phyloP scores from a whole-genome alignment of 2,329 filamentous ascomycete species.

The Paecilomyces formosus region DNA sequence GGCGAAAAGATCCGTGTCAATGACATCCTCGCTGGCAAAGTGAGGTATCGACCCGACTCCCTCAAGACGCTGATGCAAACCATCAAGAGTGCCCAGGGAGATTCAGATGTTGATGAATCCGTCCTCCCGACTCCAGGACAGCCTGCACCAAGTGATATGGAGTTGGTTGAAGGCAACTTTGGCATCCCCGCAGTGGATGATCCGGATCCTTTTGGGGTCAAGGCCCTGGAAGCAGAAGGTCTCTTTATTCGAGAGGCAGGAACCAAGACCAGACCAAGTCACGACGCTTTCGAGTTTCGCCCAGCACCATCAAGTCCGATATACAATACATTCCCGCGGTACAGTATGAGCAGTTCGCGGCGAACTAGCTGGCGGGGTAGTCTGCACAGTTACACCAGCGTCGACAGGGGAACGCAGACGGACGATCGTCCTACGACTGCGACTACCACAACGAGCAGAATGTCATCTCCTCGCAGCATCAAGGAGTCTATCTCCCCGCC shows the following conservation, averaged over 20 bases:
- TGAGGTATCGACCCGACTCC: conserved; percentile 49
- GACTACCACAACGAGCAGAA: conserved; percentile 24
- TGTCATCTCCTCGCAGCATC: conserved; percentile 23
- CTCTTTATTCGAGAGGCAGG: conserved; percentile 89
- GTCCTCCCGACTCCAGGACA: conserved; percentile 60
- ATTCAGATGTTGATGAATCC: conserved; percentile 62
- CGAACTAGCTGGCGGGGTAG: conserved; percentile 61
- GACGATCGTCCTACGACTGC: conserved; percentile 41
- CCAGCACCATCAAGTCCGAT: conserved; percentile 67
- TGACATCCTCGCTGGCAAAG: conserved; percentile 58
- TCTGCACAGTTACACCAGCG: conserved; percentile 48
- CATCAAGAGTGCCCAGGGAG: conserved; percentile 79
- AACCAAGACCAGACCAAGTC: conserved; percentile 62
- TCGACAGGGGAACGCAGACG: conserved; percentile 62
- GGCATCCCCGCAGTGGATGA: conserved; percentile 73
- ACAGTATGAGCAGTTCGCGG: conserved; percentile 60
- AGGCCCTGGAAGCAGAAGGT: conserved; percentile 76
- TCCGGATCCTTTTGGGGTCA: conserved; percentile 84
- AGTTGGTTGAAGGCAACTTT: conserved; percentile 55
- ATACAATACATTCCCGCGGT: conserved; percentile 51
- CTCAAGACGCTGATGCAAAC: conserved; percentile 65
- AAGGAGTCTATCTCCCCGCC: conserved; percentile 14
- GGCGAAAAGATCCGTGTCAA: conserved; percentile 55
- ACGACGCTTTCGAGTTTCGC: conserved; percentile 75
- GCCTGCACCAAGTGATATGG: conserved; percentile 70